phyloP scores from a whole-genome alignment of 768 basidiomycete species.

The Ephemerocybe angulata region DNA sequence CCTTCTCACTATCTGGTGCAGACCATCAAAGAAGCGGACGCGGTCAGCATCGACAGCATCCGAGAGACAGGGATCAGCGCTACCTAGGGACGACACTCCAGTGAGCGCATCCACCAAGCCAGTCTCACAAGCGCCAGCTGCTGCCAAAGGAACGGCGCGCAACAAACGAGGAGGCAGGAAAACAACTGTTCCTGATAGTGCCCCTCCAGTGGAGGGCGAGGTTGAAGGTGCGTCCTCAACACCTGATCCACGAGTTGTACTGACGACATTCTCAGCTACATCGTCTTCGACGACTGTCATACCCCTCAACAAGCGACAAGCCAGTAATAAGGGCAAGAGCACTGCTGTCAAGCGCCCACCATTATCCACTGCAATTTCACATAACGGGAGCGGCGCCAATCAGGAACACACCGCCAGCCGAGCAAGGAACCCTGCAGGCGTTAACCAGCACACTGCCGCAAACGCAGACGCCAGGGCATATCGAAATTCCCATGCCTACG shows the following conservation, averaged over 20 bases:
- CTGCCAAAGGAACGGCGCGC: slow-evolving; percentile 30
- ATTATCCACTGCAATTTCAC: slow-evolving; percentile 23
- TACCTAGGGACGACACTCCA: slow-evolving; percentile 42
- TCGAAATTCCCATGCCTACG: slow-evolving; percentile 77
- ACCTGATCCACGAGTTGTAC: slow-evolving; percentile 18
- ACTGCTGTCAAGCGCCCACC: slow-evolving; percentile 37
- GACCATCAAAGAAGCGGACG: slow-evolving; percentile 61
- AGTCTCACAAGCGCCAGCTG: slow-evolving; percentile 26
- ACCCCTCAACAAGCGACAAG: slow-evolving; percentile 33
- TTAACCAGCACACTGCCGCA: slow-evolving; percentile 35
- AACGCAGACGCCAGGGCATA: slow-evolving; percentile 61
- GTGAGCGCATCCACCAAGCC: slow-evolving; percentile 26
- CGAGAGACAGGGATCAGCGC: slow-evolving; percentile 44
- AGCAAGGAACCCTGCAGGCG: slow-evolving; percentile 43
- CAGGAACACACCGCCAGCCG: slow-evolving; percentile 46
- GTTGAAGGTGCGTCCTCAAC: slow-evolving; percentile 22
- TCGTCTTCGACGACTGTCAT: no score
- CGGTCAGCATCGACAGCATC: slow-evolving; percentile 73
- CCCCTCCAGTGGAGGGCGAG: slow-evolving; percentile 47
- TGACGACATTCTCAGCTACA: no score
- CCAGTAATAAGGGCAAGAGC: slow-evolving; percentile 38
- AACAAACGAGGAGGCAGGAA: slow-evolving; percentile 48
- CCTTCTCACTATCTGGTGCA: slow-evolving; percentile 13
- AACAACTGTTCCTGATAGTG: slow-evolving; percentile 30
- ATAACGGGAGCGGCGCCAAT: slow-evolving; percentile 18